Evolutionary conservation across 306 rosid species (phyloP), one percentile per base, ranked within the genome.

Genomic region (Myrica gale): DNA sequence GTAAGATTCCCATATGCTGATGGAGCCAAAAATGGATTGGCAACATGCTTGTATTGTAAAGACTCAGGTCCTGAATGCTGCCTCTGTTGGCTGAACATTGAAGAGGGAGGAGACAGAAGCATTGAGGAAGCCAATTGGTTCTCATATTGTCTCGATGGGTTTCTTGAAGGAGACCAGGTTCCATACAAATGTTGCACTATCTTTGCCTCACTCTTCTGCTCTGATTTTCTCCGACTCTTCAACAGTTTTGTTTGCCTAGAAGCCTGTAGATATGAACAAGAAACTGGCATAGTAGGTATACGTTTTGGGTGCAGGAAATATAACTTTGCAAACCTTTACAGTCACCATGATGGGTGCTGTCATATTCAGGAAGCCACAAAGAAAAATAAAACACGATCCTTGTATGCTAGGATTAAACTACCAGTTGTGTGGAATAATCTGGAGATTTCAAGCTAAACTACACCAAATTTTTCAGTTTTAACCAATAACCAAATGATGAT

Each of bases 141-240:
- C 84, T 87, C 86, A 81, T 80, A 84, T 47, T 85, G 93, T 78
- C 77, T 76, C 13, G 90, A 78, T 5, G 74, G 79, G 72, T 69
- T 82, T 55, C 79, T 75, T 65, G 92, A 81, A 67, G 92, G 77
- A 79, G 93, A 79, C 92, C 90, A 87, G 74, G 76, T 77, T 55
- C 87, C 85, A 87, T 82, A 85, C 76, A 74, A 60, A 52, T 84
- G 89, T 81, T 79, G 90, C 76, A 79, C 32, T 11, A 67, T 37
- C 21, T 84, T 85, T 56, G 63, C 92, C 80, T 84, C 83, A 23
- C 75, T 82, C 82, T 76, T 90, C 57, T 74, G 83, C 68, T 80
- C 86, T 74, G 84, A 37, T 47, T 71, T 87, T 87, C 81, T 85
- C 72, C 55, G 83, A 79, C 75, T 53, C 83, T 84, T 90, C 77